phyloP scores from a whole-genome alignment of 2,329 filamentous ascomycete genomes.

The Byssoonygena ceratinophila region DNA sequence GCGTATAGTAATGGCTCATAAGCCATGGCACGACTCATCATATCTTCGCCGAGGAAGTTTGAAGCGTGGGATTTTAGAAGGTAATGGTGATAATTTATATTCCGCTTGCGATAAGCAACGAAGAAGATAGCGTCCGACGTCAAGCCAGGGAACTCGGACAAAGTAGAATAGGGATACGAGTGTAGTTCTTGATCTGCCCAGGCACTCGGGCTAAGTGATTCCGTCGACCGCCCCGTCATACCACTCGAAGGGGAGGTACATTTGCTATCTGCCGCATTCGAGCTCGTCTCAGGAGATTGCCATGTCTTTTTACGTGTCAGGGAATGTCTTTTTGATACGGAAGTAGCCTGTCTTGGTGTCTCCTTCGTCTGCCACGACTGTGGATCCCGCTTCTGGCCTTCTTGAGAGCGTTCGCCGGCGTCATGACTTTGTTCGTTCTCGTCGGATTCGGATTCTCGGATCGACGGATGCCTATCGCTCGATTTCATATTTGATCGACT shows the following conservation, averaged over 20 bases:
- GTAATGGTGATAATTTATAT: slow-evolving; percentile 75
- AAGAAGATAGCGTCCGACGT: slow-evolving; percentile 65
- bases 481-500: slow-evolving; percentile 36
- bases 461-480: slow-evolving; percentile 30
- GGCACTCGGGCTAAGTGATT: slow-evolving; percentile 26
- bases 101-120: slow-evolving; percentile 64
- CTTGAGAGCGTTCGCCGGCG: slow-evolving; percentile 16
- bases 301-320: slow-evolving; percentile 20
- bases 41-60: slow-evolving; percentile 60
- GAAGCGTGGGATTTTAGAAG: slow-evolving; percentile 60
- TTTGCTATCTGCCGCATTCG: slow-evolving; percentile 22
- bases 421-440: slow-evolving; percentile 32
- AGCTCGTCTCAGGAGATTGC: slow-evolving; percentile 27
- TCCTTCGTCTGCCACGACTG: neutral
- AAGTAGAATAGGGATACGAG: neutral
- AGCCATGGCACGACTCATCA: slow-evolving; percentile 61
- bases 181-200: slow-evolving; percentile 2
- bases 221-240: slow-evolving; percentile 29
- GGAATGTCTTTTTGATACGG: slow-evolving; percentile 23
- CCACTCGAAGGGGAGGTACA: slow-evolving; percentile 46
- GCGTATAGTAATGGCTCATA: slow-evolving; percentile 79
- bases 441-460: slow-evolving; percentile 42
- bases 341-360: neutral
- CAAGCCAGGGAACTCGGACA: slow-evolving; percentile 23
- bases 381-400: neutral